Evolutionary conservation across 345 rosid species (phyloP).

Genomic region (Eucalyptus erythrocorys): DNA sequence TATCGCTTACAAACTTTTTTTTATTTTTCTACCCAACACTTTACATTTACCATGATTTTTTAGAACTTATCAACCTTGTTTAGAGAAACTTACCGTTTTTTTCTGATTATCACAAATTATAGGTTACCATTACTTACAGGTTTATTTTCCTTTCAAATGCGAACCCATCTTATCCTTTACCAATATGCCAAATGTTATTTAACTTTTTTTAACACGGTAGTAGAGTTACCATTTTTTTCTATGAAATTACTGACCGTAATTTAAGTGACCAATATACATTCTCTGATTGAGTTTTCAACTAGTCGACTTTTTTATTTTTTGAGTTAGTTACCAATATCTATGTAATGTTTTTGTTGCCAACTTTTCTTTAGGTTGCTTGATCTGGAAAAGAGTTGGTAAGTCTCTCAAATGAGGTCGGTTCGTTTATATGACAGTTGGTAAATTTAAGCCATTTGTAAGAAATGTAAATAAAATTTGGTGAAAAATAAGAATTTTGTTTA

Average conservation of each 20-base stretch:
- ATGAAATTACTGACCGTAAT: neutral
- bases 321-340: neutral
- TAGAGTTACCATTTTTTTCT: neutral
- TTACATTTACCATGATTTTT: neutral
- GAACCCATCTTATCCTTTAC: neutral
- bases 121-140: neutral
- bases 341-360: neutral
- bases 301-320: neutral
- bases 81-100: neutral
- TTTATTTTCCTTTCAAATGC: neutral
- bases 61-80: neutral
- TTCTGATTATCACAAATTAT: neutral
- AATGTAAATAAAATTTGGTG: neutral
- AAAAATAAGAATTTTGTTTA: neutral
- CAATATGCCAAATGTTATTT: neutral
- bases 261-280: neutral
- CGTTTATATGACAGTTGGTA: neutral
- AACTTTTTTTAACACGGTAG: neutral
- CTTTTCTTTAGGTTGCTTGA: neutral
- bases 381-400: neutral
- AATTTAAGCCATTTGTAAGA: neutral
- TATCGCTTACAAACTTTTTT: neutral
- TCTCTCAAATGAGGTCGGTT: neutral
- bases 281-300: neutral
- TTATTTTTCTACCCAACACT: neutral